Conservation (phyloP, 2,329 filamentous ascomycete genomes). For the Dryadomyces quercivorus region DNA sequence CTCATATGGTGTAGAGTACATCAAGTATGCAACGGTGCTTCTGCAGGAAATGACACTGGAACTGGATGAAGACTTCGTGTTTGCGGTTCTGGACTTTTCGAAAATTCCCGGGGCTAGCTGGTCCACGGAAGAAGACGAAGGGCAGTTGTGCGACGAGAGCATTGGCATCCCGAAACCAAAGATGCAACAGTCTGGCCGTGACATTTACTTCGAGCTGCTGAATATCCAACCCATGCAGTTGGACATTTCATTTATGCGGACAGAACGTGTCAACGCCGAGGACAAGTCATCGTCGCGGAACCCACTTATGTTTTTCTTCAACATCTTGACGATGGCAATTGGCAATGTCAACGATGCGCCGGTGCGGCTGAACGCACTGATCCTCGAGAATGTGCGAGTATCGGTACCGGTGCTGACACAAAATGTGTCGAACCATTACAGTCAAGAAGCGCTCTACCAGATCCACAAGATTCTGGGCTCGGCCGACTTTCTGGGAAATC, state of each 20-base stretch:
- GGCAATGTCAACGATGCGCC: slow-evolving; percentile 98
- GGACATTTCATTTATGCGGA: slow-evolving; percentile 92
- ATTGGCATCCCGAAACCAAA: slow-evolving; percentile 88
- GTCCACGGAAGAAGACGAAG: slow-evolving; percentile 65
- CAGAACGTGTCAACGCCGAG: slow-evolving; percentile 90
- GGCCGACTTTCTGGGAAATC: slow-evolving; percentile 94
- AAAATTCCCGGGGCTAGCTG: slow-evolving; percentile 86
- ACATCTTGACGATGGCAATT: slow-evolving; percentile 98
- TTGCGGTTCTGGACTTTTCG: slow-evolving; percentile 86
- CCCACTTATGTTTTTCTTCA: slow-evolving; percentile 97
- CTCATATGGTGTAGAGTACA: slow-evolving; percentile 92
- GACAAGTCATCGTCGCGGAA: slow-evolving; percentile 85
- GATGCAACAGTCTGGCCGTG: slow-evolving; percentile 71
- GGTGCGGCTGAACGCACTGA: slow-evolving; percentile 80
- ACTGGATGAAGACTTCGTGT: slow-evolving; percentile 96
- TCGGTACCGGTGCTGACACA: slow-evolving; percentile 73
- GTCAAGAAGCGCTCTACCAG: slow-evolving; percentile 89
- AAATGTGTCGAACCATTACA: slow-evolving; percentile 89
- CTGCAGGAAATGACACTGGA: slow-evolving; percentile 98
- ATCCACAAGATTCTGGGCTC: slow-evolving; percentile 96
- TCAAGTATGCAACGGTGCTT: slow-evolving; percentile 92
- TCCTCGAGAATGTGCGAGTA: slow-evolving; percentile 89
- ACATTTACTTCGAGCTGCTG: slow-evolving; percentile 95
- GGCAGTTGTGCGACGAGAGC: slow-evolving; percentile 76
- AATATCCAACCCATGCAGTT: slow-evolving; percentile 98